Evolutionary conservation across 306 rosid species (phyloP).

Genomic region (Alnus glutinosa): DNA sequence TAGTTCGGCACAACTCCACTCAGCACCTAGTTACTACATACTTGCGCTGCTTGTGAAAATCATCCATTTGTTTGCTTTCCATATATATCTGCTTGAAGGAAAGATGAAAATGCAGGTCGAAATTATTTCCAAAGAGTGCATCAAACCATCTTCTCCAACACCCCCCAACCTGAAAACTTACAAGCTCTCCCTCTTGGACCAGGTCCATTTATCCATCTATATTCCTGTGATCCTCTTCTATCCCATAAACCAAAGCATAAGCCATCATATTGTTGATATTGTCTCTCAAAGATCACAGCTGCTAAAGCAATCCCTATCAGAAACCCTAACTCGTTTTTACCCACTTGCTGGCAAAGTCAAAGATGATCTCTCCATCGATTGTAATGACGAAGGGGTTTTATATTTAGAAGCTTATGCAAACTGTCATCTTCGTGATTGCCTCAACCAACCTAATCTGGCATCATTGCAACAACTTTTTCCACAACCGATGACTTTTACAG

Average conservation of each 20-base stretch:
- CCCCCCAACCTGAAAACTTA: conserved; percentile 20
- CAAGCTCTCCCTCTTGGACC: conserved; percentile 36
- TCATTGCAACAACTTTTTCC: no score
- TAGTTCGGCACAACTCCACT: no score
- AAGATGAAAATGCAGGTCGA: conserved; percentile 21
- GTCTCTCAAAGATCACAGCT: background rate
- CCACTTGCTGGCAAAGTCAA: conserved; percentile 28
- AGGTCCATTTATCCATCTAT: background rate
- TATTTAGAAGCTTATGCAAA: background rate
- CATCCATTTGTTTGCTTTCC: background rate
- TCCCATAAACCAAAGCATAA: background rate
- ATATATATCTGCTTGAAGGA: background rate
- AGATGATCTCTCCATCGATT: conserved; percentile 23
- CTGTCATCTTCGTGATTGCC: background rate
- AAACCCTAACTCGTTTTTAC: conserved; percentile 31
- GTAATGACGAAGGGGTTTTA: conserved; percentile 18
- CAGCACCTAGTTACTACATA: conserved; percentile 16
- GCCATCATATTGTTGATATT: background rate
- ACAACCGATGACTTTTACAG: no score
- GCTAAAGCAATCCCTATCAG: conserved; percentile 28
- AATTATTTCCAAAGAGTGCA: conserved; percentile 3
- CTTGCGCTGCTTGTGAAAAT: background rate
- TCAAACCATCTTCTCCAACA: conserved; percentile 37
- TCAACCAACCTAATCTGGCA: background rate
- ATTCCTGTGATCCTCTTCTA: conserved; percentile 23